These are phyloP conservation scores for Pleurotus giganteus DNA, from an alignment of 768 basidiomycete species.

Conservation along the genomic window DNA sequence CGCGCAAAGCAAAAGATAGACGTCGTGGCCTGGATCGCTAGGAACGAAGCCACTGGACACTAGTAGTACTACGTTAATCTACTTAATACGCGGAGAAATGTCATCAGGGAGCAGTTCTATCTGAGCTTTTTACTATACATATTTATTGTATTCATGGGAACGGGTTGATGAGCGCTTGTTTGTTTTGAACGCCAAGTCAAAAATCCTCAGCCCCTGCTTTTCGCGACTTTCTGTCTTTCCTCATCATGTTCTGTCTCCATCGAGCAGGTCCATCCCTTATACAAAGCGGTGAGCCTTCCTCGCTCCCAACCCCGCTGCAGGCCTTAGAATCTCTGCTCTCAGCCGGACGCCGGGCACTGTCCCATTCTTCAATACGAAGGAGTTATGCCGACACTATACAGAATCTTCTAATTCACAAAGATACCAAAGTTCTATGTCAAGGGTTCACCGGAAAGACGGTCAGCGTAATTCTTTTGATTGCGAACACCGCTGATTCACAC, in stretches of 20 bases:
- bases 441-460: conserved; percentile 96
- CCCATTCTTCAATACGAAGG: conserved; percentile 67
- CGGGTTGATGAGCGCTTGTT: background rate
- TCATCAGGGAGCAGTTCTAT: background rate
- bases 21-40: conserved; percentile 40
- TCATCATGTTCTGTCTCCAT: conserved; percentile 29
- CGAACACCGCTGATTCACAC: background rate
- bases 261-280: conserved; percentile 58
- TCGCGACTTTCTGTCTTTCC: background rate
- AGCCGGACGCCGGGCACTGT: conserved; percentile 80
- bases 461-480: conserved; percentile 20
- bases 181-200: background rate
- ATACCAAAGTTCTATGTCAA: conserved; percentile 93
- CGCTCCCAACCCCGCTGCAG: background rate
- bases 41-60: conserved; percentile 11
- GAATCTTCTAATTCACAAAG: conserved; percentile 91
- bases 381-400: conserved; percentile 87
- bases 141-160: no score
- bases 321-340: conserved; percentile 10
- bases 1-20: conserved; percentile 72
- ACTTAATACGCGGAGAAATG: background rate
- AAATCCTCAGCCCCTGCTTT: background rate
- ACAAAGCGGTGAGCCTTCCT: conserved; percentile 41
- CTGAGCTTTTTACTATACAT: background rate
- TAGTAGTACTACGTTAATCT: conserved; percentile 4